Evolutionary conservation across 495 filamentous ascomycete species (phyloP).

Genomic region (Penicillium taxi): DNA sequence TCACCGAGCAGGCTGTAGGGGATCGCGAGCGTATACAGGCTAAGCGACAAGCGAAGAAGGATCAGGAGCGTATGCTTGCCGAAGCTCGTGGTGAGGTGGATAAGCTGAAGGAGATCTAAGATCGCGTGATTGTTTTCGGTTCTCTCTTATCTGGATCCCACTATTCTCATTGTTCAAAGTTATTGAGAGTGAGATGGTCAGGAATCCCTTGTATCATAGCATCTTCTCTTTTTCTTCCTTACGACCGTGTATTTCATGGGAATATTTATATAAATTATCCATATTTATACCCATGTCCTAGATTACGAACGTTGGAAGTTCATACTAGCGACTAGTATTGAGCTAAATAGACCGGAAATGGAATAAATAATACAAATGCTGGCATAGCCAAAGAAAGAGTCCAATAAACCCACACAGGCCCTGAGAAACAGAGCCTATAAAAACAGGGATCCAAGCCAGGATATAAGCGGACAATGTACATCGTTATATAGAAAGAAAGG

Average conservation of each 20-base stretch:
- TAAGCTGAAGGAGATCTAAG: constrained; percentile 29
- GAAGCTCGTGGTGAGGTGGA: constrained; percentile 45
- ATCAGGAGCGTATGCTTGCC: constrained; percentile 57
- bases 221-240: constrained; percentile 19
- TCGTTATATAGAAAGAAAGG: constrained; percentile 6
- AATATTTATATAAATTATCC: constrained; percentile 5
- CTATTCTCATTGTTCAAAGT: constrained; percentile 4
- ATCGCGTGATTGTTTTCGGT: constrained; percentile 8
- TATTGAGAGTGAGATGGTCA: constrained; percentile 1
- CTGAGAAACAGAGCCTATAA: not conserved
- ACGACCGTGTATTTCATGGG: constrained; percentile 23
- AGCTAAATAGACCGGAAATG: not conserved
- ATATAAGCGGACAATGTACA: constrained; percentile 11
- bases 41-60: constrained; percentile 50
- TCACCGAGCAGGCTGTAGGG: constrained; percentile 39
- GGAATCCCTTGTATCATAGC: constrained; percentile 38
- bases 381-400: not conserved
- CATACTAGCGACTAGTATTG: constrained; percentile 6
- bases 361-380: not conserved
- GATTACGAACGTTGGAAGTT: not conserved
- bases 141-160: constrained; percentile 6
- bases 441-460: not conserved
- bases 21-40: constrained; percentile 50
- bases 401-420: constrained; percentile 4
- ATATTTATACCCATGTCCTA: not conserved